A percentile compares a stretch with the other conserved stretches of the same genome.
Conservation (phyloP, 2,329 filamentous ascomycete genomes). For the Cladosporium sp. region DNA sequence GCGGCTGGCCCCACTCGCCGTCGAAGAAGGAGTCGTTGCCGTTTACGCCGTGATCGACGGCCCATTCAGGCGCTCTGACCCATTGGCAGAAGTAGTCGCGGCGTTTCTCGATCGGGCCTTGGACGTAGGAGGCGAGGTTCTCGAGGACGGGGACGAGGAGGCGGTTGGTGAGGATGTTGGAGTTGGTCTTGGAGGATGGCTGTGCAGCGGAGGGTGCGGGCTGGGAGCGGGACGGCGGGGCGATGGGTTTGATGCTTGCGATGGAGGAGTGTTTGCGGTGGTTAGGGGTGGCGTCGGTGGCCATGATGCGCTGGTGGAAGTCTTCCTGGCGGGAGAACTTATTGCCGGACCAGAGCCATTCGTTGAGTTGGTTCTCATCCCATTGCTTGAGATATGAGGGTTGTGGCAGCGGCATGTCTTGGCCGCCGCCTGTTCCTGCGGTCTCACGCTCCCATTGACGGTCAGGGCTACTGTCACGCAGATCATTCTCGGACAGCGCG, state of each 20-base stretch:
- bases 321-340: slow-evolving; percentile 36
- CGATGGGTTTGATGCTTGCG: slow-evolving; percentile 7
- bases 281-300: slow-evolving; percentile 18
- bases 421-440: background rate
- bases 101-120: slow-evolving; percentile 36
- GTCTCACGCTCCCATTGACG: slow-evolving; percentile 2
- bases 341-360: slow-evolving; percentile 42
- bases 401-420: background rate
- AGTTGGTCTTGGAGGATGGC: background rate
- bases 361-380: slow-evolving; percentile 36
- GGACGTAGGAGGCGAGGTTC: slow-evolving; percentile 43
- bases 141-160: slow-evolving; percentile 46
- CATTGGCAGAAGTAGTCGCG: slow-evolving; percentile 45
- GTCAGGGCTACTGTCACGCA: slow-evolving; percentile 15
- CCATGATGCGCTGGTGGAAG: slow-evolving; percentile 30
- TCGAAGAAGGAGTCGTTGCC: slow-evolving; percentile 46
- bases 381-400: background rate
- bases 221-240: background rate
- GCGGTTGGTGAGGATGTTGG: slow-evolving; percentile 22
- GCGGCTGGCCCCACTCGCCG: slow-evolving; percentile 38
- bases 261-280: slow-evolving; percentile 10
- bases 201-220: background rate
- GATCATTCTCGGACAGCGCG: background rate
- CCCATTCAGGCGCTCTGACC: slow-evolving; percentile 40
- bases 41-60: slow-evolving; percentile 39